Conservation (phyloP, 306 rosid species). For the Castanospermum australe region DNA sequence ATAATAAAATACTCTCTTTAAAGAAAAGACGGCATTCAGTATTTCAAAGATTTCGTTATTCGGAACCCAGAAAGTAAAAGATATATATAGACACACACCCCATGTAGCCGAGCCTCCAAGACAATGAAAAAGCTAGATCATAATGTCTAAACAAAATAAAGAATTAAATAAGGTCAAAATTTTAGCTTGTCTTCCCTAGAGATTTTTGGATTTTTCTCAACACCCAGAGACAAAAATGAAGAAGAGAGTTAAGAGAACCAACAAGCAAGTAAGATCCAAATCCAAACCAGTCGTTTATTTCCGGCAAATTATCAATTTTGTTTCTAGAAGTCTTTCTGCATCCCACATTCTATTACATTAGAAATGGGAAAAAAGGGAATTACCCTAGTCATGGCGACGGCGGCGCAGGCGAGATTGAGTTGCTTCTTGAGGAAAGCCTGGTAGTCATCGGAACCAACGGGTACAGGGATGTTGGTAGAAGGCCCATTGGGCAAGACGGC, state of each 20-base stretch:
- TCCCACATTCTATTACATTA: not conserved
- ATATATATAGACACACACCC: too few relatives aligned
- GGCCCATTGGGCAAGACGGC: conserved; percentile 6
- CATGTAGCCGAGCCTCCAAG: too few relatives aligned
- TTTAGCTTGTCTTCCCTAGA: not conserved
- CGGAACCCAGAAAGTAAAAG: not conserved
- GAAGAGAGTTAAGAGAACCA: not conserved
- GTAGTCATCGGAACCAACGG: conserved; percentile 67
- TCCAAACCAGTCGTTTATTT: not conserved
- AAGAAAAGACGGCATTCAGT: not conserved
- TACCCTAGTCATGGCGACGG: conserved; percentile 86
- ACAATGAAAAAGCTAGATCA: not conserved
- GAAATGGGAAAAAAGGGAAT: not conserved
- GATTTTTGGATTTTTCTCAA: not conserved
- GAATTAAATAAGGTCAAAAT: not conserved
- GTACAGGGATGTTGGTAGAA: conserved; percentile 32
- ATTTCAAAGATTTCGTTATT: not conserved
- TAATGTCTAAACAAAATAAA: not conserved
- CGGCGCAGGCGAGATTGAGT: conserved; percentile 90
- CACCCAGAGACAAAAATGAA: not conserved
- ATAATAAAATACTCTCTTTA: not conserved
- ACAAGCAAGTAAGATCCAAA: not conserved
- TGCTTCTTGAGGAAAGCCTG: conserved; percentile 85
- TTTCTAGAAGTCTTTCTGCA: not conserved
- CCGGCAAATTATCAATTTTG: not conserved